Base-by-base conservation (phyloP, 306 rosid species). In the Prunus mume region DNA sequence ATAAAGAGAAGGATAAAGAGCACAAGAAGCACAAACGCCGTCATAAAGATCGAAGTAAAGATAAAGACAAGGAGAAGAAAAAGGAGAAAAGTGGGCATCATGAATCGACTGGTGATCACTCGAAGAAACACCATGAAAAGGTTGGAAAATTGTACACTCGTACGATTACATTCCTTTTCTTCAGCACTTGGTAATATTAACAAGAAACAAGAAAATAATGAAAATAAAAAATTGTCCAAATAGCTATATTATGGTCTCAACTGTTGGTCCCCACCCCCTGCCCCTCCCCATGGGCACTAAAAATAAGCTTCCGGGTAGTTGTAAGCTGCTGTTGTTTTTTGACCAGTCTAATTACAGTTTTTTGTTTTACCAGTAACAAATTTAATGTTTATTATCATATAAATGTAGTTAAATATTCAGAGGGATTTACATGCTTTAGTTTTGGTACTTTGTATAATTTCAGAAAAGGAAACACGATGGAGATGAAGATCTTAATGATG, bases 401-500 rank as follows among this genome's bases (percentile, higher is more conserved):
- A 38, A 22, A 24, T 9, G 28, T 56, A 41, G 45, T 30, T 70
- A 17, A 58, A 5, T 58, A 58, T 58, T 24, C 34, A 12, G 71
- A 77, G 67, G 65, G 76, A 18, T 69, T 78, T 65, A 20, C 71
- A 43, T 76, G 24, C 47, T 32, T 76, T 63, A 67, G 67, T 73
- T 12, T 34, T 58, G 74, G 24, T 27, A 43, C 71, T 80, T 62
- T 49, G 38, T 86, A 27, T 79, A 20, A 71, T 89, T 81, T 55
- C 96, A 95, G 99, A 95, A 95, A 86, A 84, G 99, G 90, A 92
- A 92, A 95, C 99, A 96, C 58, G 98, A 92, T 67, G 99, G 98
- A 61, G 99, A 96, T 75, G 98, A 92, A 79, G 97, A 92, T 72
- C 78, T 85, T 72, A 88, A 85, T 73, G 96, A 96, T 78, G 83